A percentile compares a stretch with the other conserved stretches of the same genome.
phyloP scores from a whole-genome alignment of 768 basidiomycete genomes.

The Pleurotus pulmonarius region DNA sequence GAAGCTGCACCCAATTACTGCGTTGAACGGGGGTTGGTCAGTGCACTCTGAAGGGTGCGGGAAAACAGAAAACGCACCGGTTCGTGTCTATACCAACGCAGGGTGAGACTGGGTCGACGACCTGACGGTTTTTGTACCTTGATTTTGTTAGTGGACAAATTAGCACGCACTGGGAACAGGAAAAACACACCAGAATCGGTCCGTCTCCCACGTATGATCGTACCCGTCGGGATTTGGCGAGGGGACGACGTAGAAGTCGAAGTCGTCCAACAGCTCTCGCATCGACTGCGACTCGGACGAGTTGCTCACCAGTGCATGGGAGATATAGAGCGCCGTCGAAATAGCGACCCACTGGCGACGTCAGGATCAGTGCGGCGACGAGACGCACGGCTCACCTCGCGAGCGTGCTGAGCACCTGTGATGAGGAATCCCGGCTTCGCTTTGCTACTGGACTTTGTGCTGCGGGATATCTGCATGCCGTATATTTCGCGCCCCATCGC shows the following conservation, averaged over 20 bases:
- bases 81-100: slow-evolving; percentile 81
- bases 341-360: slow-evolving; percentile 74
- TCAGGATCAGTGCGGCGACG: background rate
- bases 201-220: slow-evolving; percentile 64
- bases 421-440: slow-evolving; percentile 52
- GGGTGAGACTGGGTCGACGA: slow-evolving; percentile 39
- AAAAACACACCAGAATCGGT: slow-evolving; percentile 55
- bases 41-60: no score
- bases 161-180: background rate
- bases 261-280: slow-evolving; percentile 45
- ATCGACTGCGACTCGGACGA: slow-evolving; percentile 42
- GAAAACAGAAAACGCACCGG: slow-evolving; percentile 32
- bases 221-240: slow-evolving; percentile 73
- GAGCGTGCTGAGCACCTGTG: slow-evolving; percentile 69
- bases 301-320: slow-evolving; percentile 63
- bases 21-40: slow-evolving; percentile 2
- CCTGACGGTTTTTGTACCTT: slow-evolving; percentile 72
- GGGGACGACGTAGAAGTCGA: slow-evolving; percentile 67
- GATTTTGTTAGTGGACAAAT: background rate
- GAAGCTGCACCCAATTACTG: slow-evolving; percentile 55
- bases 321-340: slow-evolving; percentile 65
- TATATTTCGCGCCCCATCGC: slow-evolving; percentile 58
- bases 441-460: slow-evolving; percentile 2
- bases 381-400: slow-evolving; percentile 45
- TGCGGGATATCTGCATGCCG: slow-evolving; percentile 45